phyloP scores from a whole-genome alignment of 306 rosid species.

The Quercus cerris region DNA sequence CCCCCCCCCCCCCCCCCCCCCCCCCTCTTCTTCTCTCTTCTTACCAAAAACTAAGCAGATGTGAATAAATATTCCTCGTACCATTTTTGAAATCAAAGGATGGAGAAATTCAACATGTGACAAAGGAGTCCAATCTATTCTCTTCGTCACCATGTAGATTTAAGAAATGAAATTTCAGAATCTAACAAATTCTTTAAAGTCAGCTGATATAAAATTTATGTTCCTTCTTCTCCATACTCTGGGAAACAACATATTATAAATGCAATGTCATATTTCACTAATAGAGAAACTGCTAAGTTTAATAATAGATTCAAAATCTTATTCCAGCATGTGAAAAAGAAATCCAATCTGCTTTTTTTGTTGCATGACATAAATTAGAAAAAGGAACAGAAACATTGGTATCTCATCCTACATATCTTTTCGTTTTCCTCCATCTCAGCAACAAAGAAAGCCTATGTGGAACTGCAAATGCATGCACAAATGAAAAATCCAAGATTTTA shows the following conservation, averaged over 20 bases:
- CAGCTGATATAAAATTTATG: background rate
- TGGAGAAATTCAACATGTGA: background rate
- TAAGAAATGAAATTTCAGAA: conserved; percentile 6
- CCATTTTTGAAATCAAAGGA: background rate
- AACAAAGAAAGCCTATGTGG: background rate
- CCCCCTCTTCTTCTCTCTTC: background rate
- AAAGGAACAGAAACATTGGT: no score
- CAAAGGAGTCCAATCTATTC: background rate
- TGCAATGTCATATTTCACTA: background rate
- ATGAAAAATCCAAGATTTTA: background rate
- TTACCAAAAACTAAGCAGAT: background rate
- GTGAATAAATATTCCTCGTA: background rate
- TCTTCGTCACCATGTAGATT: background rate
- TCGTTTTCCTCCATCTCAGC: background rate
- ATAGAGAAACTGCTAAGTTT: background rate
- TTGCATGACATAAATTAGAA: background rate
- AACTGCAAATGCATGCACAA: background rate
- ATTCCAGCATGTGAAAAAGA: background rate
- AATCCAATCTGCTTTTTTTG: background rate
- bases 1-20: background rate
- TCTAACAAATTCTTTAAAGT: conserved; percentile 1
- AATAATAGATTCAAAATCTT: background rate
- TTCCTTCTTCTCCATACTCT: background rate
- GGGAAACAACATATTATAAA: background rate
- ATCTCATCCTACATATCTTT: background rate